Evolutionary conservation across 176 grass and related monocot genomes (phyloP), one percentile per base, ranked within the genome.

Genomic region (Leersia perrieri): DNA sequence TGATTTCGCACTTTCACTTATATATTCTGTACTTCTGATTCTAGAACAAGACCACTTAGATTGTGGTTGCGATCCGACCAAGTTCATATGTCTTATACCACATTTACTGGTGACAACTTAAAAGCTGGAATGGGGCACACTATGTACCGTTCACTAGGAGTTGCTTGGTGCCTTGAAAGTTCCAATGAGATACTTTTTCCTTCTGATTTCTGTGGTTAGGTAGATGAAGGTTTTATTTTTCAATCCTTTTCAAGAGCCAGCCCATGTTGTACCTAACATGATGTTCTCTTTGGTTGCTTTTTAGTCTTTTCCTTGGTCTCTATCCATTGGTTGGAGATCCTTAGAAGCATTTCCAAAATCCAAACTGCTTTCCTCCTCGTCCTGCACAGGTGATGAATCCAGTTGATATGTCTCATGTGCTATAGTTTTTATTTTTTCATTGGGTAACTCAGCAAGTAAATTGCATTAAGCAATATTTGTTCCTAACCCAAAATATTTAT

Each of bases 181-280:
- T 89, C 82, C 65, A 75, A 26, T 76, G 29, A n/a, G 79, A 85
- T 77, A 42, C 65, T 33, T 81, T 81, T 72, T 55, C 72, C 58
- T 85, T 77, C 40, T 60, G 44, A 72, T 85, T 67, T 76, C 23
- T 86, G 68, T 77, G 66, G 73, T 82, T 89, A 49, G 88, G 78
- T 80, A 80, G 49, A 39, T 33, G 9, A 34, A 66, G 35, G 33
- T 78, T 78, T 84, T 83, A 33, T 53, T 26, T 89, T 65, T 53
- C 25, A 22, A 66, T 67, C 47, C 58, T 86, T 89, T 85, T 53
- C 14, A 67, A 82, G 51, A 73, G 18, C 66, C 53, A 76, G 76
- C 63, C 41, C 42, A 44, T 78, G 29, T 28, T 78, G 45, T 49
- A 90, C 83, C 83, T 86, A 82, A 73, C 83, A 78, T 61, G 58